phyloP scores from a whole-genome alignment of 1,284 basidiomycete species.

The Polyporus tsugae region DNA sequence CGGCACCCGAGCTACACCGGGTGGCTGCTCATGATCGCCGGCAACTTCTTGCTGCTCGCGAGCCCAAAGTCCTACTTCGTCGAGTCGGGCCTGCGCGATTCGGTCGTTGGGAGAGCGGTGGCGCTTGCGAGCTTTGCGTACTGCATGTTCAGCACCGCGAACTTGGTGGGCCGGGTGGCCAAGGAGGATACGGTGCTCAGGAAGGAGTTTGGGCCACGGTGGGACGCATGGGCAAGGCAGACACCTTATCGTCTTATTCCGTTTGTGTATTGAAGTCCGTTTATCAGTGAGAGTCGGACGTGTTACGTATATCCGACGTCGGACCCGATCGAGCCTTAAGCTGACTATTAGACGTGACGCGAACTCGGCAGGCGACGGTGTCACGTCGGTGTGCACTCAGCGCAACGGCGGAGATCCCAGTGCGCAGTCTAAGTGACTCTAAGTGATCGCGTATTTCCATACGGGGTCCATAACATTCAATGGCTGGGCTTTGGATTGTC shows the following conservation, averaged over 20 bases:
- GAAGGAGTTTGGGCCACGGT: slow-evolving; percentile 25
- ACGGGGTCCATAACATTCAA: no score
- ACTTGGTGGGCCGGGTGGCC: slow-evolving; percentile 8
- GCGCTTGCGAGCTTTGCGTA: slow-evolving; percentile 4
- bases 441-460: no score
- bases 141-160: slow-evolving; percentile 1
- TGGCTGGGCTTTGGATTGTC: no score
- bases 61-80: slow-evolving; percentile 8
- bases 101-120: neutral
- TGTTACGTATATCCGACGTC: no score
- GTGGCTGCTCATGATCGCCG: slow-evolving; percentile 16
- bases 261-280: slow-evolving; percentile 23
- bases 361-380: no score
- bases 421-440: no score
- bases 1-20: slow-evolving; percentile 33
- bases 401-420: no score
- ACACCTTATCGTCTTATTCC: slow-evolving; percentile 28
- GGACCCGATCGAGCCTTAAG: no score
- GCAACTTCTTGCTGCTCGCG: slow-evolving; percentile 13
- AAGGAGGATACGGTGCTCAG: slow-evolving; percentile 27
- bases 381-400: no score
- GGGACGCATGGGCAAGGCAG: slow-evolving; percentile 26
- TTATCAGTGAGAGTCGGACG: no score
- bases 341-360: no score
- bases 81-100: slow-evolving; percentile 13